phyloP scores from a whole-genome alignment of 345 rosid species.

The Murraya paniculata region DNA sequence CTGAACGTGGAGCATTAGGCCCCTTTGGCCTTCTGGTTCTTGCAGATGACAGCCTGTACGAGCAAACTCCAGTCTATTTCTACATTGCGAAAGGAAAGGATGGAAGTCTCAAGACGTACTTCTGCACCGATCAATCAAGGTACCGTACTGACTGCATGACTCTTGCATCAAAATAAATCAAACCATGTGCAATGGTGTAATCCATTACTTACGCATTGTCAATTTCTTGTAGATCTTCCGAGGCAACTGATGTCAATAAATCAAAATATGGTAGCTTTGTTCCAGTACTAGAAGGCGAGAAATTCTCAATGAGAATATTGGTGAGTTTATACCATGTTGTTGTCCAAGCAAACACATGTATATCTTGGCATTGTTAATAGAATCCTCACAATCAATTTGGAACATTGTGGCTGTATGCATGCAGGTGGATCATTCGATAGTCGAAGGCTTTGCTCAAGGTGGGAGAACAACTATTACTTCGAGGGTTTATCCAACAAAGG shows the following conservation, averaged over 20 bases:
- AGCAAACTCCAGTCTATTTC: constrained; percentile 89
- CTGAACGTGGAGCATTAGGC: constrained; percentile 69
- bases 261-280: constrained; percentile 51
- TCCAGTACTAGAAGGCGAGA: constrained; percentile 74
- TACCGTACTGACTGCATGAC: constrained; percentile 8
- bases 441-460: constrained; percentile 81
- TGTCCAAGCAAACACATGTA: not conserved
- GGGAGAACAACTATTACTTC: constrained; percentile 70
- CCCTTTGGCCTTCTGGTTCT: constrained; percentile 90
- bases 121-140: constrained; percentile 81
- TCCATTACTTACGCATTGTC: not conserved
- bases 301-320: constrained; percentile 61
- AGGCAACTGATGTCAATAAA: constrained; percentile 62
- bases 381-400: not conserved
- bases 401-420: not conserved
- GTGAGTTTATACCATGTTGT: constrained; percentile 29
- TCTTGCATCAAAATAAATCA: not conserved
- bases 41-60: constrained; percentile 52
- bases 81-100: constrained; percentile 55
- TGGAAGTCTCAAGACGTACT: constrained; percentile 58
- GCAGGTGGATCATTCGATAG: constrained; percentile 77
- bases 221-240: constrained; percentile 52
- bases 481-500: constrained; percentile 72
- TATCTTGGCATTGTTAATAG: not conserved
- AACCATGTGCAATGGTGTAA: not conserved